A percentile compares a stretch with the other conserved stretches of the same genome.
Conservation (phyloP, 2,329 filamentous ascomycete species). For the Fusarium irregulare region DNA sequence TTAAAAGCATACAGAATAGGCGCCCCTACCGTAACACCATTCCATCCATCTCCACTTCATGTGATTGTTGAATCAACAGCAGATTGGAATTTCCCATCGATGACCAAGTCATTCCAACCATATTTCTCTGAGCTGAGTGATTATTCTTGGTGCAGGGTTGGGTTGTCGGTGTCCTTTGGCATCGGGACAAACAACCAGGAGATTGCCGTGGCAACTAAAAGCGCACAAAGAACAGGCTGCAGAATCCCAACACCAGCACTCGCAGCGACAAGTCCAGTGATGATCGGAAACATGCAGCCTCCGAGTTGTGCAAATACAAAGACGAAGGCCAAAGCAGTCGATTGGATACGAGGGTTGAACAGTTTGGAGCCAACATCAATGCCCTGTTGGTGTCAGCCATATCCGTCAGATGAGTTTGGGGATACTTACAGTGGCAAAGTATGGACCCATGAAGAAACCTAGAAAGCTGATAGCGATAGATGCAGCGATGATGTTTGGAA, state of each 20-base stretch:
- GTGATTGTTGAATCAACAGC: rapidly evolving
- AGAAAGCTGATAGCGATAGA: conserved; percentile 65
- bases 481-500: conserved; percentile 60
- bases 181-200: conserved; percentile 60
- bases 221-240: conserved; percentile 63
- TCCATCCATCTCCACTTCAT: neutral
- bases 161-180: conserved; percentile 49
- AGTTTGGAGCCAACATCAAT: conserved; percentile 65
- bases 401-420: rapidly evolving
- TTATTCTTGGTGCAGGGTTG: conserved; percentile 51
- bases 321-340: conserved; percentile 59
- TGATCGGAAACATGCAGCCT: conserved; percentile 64
- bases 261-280: conserved; percentile 64
- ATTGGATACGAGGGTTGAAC: conserved; percentile 54
- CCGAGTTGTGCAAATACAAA: conserved; percentile 69
- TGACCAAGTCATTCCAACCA: neutral
- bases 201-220: conserved; percentile 59
- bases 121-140: rapidly evolving
- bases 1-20: neutral
- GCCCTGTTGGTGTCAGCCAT: conserved; percentile 51
- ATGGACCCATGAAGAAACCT: conserved; percentile 68
- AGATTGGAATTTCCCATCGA: neutral
- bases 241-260: conserved; percentile 59
- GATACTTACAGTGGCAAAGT: conserved; percentile 64
- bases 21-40: neutral